Evolutionary conservation across 108 stramenopile species (phyloP).

Genomic region (Cylindrotheca closterium): DNA sequence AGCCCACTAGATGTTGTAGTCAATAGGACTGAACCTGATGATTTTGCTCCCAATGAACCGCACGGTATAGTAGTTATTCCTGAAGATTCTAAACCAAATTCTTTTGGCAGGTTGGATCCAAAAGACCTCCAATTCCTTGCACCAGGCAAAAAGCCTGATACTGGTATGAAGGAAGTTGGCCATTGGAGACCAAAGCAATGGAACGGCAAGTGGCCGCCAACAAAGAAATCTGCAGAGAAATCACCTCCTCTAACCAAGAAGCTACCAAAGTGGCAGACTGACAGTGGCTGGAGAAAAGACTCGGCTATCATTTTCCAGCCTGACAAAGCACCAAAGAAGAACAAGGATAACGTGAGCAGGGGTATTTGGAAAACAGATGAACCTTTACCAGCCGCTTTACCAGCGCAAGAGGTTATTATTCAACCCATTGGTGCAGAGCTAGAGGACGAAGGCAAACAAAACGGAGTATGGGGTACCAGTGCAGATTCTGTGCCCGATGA

Average conservation of each 20-base stretch:
- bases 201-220: neutral
- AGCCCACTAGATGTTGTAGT: neutral
- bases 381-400: neutral
- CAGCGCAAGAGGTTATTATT: neutral
- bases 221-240: too few relatives aligned
- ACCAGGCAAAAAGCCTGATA: neutral
- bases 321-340: neutral
- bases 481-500: conserved; percentile 6
- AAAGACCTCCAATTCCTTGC: neutral
- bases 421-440: neutral
- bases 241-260: neutral
- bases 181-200: neutral
- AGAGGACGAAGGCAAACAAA: conserved; percentile 2
- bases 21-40: neutral
- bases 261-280: neutral
- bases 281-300: neutral
- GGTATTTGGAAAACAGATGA: neutral
- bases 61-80: neutral
- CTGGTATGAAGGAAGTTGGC: neutral
- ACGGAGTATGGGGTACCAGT: conserved; percentile 15
- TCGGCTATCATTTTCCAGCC: neutral
- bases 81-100: neutral
- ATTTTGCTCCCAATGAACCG: neutral
- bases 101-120: neutral
- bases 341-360: neutral